phyloP scores from a whole-genome alignment of 345 rosid species.

The Mercurialis annua region DNA sequence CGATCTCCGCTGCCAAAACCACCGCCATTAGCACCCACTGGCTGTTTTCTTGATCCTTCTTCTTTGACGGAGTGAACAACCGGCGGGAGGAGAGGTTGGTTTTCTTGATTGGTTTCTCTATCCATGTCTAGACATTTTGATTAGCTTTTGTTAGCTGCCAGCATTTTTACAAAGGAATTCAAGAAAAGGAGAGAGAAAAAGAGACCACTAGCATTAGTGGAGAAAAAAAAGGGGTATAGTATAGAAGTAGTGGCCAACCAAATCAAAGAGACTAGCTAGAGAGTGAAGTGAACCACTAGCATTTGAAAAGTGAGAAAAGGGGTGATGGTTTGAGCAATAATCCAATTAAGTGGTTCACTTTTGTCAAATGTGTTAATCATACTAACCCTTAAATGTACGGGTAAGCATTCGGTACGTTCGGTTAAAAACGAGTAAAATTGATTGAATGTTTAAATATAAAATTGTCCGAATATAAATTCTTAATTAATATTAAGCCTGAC shows the following conservation, averaged over 20 bases:
- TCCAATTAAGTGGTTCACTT: slow-evolving; percentile 28
- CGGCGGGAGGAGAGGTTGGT: slow-evolving; percentile 39
- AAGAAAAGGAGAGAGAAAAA: background rate
- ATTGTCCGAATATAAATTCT: too few species aligned
- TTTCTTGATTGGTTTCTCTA: slow-evolving; percentile 44
- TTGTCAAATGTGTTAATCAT: slow-evolving; percentile 50
- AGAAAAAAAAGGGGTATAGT: slow-evolving; percentile 8
- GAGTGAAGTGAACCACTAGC: slow-evolving; percentile 43
- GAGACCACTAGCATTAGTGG: slow-evolving; percentile 31
- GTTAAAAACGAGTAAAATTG: too few species aligned
- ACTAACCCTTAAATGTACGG: slow-evolving; percentile 37
- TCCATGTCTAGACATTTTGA: slow-evolving; percentile 51
- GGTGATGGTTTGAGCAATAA: slow-evolving; percentile 31
- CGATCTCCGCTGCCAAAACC: slow-evolving; percentile 45
- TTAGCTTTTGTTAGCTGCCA: slow-evolving; percentile 32
- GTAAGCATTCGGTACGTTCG: too few species aligned
- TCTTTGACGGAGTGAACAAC: slow-evolving; percentile 17
- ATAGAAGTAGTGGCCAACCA: slow-evolving; percentile 15
- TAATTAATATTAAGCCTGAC: too few species aligned
- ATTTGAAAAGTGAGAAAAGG: slow-evolving; percentile 12
- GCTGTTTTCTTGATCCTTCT: slow-evolving; percentile 39
- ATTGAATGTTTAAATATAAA: too few species aligned
- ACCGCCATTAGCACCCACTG: slow-evolving; percentile 6
- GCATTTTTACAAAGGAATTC: slow-evolving; percentile 14
- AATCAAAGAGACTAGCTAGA: slow-evolving; percentile 18